Evolutionary conservation across 108 stramenopile species (phyloP), one percentile per base, ranked within the genome.

Genomic region (Parietichytrium sp.): DNA sequence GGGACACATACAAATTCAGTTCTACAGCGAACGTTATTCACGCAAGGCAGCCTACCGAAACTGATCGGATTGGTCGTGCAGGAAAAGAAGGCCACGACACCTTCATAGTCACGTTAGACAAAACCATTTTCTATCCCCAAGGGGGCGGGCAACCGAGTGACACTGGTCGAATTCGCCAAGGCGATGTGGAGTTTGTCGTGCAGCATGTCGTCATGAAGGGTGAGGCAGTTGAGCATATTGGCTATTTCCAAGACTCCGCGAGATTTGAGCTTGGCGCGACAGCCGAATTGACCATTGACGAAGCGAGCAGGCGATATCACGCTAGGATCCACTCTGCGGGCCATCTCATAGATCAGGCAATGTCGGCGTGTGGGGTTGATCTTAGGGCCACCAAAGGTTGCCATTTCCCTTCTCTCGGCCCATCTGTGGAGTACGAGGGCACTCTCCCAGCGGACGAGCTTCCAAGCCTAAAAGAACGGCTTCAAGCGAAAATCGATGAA

Each of bases 61-160:
- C 3, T 2, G 79, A 42, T 18, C 15, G 15, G 38, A 26, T 30
- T 13, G 27, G 13, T 18, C 25, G 18, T 2, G 47, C 50, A 4
- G 78, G 23, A 13, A 47, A 7, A 6, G 78, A 23, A 13, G 48
- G 3, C 4, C 23, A 7, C 3, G 48, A 29, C 15, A 48, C 36
- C 4, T 6, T 7, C 10, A 4, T 80, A 33, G 27, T 93, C 20
- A 49, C 55, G 50, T 85, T 93, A 31, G 87, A 93, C 87, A 81
- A 50, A 23, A 94, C 94, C 10, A 89, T 91, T 16, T 83, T 93
- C 86, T 92, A 94, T 83, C 91, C 93, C 0, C 94, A 93, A 54
- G 94, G 93, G 1, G 94, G 93, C 10, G 94, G 94, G 23, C 94
- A 94, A 79, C 94, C 94, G 0, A 89, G 92, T 2, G 94, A 94